Evolutionary conservation across 495 filamentous ascomycete species (phyloP), one percentile per base, ranked within the genome.

Genomic region (Friedmanniomyces simplex): DNA sequence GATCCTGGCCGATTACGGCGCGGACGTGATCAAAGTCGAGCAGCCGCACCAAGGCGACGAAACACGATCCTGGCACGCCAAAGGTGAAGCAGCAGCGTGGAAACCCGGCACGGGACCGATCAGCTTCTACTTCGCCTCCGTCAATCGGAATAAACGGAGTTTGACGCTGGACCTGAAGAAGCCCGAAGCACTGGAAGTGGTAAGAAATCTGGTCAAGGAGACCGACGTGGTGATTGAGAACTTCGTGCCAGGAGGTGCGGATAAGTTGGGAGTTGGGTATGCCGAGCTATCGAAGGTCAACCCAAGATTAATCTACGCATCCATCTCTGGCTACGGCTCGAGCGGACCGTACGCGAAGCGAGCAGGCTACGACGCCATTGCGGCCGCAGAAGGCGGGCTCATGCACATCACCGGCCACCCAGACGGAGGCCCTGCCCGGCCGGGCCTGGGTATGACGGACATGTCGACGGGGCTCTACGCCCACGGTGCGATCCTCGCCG

Each of bases 321-420:
- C 61, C 0, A 58, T 71, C 3, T 67, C 67, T 16, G 69, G 69
- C 22, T 71, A 71, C 48, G 69, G 69, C 0, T 55, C 63, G 18
- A 57, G 52, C 21, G 69, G 69, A 6, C 69, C 69, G 0, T 71
- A 68, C 49, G 52, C 55, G 26, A 63, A 62, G 49, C 49, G 67
- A 32, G 63, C 67, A 2, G 69, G 69, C 37, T 71, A 66, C 51
- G 64, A 66, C 55, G 64, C 64, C 24, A 66, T 66, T 50, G 64
- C 64, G 8, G 62, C 64, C 8, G 62, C 62, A 12, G 69, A 71
- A 52, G 67, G 62, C 37, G 69, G 69, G 1, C 61, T 71, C 3
- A 69, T 71, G 67, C 67, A 71, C 39, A 66, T 71, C 48, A 70
- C 69, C 0, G 69, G 69, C 6, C 63, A 68, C 43, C 57, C 66